phyloP scores from a whole-genome alignment of 148 eudicot species.

The Rheum nobile region DNA sequence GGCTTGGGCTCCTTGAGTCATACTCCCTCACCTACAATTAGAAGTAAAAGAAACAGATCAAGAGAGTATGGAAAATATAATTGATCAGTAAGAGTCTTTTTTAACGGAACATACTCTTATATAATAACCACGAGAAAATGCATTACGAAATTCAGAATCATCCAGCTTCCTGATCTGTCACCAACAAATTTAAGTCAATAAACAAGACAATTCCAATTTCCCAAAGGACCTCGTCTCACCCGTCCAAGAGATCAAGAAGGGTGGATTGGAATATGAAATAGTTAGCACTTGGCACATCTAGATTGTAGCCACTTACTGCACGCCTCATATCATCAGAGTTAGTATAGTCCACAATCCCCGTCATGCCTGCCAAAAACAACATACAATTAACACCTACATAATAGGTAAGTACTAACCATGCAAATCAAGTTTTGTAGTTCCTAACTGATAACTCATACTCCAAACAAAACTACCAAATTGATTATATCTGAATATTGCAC shows the following conservation, averaged over 20 bases:
- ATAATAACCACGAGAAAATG: constrained; percentile 46
- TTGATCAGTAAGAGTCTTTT: background rate
- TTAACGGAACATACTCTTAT: constrained; percentile 36
- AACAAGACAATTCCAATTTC: background rate
- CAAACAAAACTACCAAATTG: background rate
- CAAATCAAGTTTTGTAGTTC: background rate
- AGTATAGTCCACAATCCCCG: constrained; percentile 75
- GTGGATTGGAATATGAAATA: background rate
- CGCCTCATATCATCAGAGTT: constrained; percentile 74
- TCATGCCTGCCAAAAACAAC: constrained; percentile 32
- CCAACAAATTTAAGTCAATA: background rate
- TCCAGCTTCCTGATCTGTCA: constrained; percentile 76
- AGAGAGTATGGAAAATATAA: background rate
- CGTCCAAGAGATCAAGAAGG: background rate
- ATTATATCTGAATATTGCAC: background rate
- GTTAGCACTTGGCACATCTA: background rate
- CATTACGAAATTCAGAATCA: constrained; percentile 68
- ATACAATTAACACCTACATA: background rate
- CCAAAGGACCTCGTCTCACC: background rate
- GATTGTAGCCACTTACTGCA: constrained; percentile 44
- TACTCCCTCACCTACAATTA: constrained; percentile 43
- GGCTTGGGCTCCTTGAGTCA: constrained; percentile 51
- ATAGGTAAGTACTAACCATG: background rate
- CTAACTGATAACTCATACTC: background rate
- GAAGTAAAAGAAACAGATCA: background rate